These are phyloP conservation scores for Yamadazyma blattariae DNA, from an alignment of 1,139 yeast species.

Conservation along the genomic window DNA sequence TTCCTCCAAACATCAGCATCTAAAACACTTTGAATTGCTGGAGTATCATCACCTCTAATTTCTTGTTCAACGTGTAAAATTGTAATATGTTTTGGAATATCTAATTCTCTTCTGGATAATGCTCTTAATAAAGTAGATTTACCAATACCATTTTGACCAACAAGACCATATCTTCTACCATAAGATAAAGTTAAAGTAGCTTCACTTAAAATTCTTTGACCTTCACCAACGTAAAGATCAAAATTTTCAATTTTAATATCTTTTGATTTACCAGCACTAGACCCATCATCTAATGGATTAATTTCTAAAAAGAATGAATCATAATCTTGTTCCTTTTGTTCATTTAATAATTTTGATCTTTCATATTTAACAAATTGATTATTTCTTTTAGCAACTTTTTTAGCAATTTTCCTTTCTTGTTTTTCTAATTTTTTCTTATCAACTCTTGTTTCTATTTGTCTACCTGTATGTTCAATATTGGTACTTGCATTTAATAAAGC, in stretches of 20 bases:
- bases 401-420: slow-evolving; percentile 95
- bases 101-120: slow-evolving; percentile 85
- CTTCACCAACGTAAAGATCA: slow-evolving; percentile 93
- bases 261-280: slow-evolving; percentile 90
- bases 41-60: slow-evolving; percentile 85
- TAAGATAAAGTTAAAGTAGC: slow-evolving; percentile 83
- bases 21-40: slow-evolving; percentile 87
- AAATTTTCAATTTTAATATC: slow-evolving; percentile 91
- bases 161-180: slow-evolving; percentile 95
- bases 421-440: slow-evolving; percentile 95
- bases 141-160: slow-evolving; percentile 99
- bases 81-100: slow-evolving; percentile 92
- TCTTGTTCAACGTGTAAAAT: slow-evolving; percentile 98
- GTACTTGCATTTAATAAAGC: slow-evolving; percentile 72
- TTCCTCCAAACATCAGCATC: slow-evolving; percentile 99
- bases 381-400: slow-evolving; percentile 91
- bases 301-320: slow-evolving; percentile 93
- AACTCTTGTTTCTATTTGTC: slow-evolving; percentile 89
- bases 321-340: slow-evolving; percentile 65
- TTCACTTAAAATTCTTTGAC: slow-evolving; percentile 87
- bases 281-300: slow-evolving; percentile 89
- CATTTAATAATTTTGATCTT: slow-evolving; percentile 81
- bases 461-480: slow-evolving; percentile 88
- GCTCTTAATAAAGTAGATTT: slow-evolving; percentile 92
- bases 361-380: slow-evolving; percentile 87